These are phyloP conservation scores for Pyrenopolyporus hunteri DNA, from an alignment of 495 filamentous ascomycete species.

Conservation along the genomic window DNA sequence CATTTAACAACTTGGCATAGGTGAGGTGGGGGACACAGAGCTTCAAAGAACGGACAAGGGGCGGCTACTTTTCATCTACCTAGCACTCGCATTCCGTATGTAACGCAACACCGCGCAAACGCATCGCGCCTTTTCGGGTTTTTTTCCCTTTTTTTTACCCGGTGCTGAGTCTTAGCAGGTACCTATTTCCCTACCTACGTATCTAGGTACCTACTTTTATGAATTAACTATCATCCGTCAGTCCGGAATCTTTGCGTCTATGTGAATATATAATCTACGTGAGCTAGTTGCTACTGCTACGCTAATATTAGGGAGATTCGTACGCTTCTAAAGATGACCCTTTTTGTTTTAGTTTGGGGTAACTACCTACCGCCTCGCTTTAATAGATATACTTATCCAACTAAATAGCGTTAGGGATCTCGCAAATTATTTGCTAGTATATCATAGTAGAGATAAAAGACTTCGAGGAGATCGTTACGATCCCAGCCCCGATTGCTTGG, in stretches of 20 bases:
- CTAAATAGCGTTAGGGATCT: neutral
- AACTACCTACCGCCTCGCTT: too few relatives aligned
- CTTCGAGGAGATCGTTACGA: too few relatives aligned
- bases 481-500: too few relatives aligned
- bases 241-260: too few relatives aligned
- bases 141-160: conserved; percentile 3
- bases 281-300: neutral
- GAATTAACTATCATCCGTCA: conserved; percentile 2
- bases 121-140: neutral
- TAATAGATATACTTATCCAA: too few relatives aligned
- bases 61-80: too few relatives aligned
- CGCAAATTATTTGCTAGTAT: neutral
- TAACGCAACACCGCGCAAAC: too few relatives aligned
- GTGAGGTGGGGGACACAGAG: conserved; percentile 4
- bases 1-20: too few relatives aligned
- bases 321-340: neutral
- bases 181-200: conserved; percentile 19
- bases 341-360: neutral
- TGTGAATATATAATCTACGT: neutral
- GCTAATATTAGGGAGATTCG: neutral
- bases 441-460: neutral
- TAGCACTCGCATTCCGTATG: conserved; percentile 5
- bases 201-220: neutral
- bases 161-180: conserved; percentile 3
- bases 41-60: conserved; percentile 1